A percentile compares a stretch with the other conserved stretches of the same genome.
phyloP scores from a whole-genome alignment of 2,329 filamentous ascomycete species.

The Aspergillus tanneri region DNA sequence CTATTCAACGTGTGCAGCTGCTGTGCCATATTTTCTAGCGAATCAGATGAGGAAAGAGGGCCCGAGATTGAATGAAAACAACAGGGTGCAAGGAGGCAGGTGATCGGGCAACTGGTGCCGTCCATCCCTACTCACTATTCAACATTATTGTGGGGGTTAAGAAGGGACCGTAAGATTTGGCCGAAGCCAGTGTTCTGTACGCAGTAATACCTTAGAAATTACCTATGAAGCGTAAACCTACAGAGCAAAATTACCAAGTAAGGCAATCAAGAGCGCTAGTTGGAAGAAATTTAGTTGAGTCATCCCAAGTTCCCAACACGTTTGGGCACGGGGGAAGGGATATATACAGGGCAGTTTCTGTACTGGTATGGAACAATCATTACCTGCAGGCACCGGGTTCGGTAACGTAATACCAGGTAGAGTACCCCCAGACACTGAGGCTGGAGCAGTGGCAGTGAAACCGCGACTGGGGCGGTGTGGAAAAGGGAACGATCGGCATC shows the following conservation, averaged over 20 bases:
- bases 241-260: too few species aligned
- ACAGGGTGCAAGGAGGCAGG: background rate
- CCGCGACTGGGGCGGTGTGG: conserved; percentile 28
- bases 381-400: background rate
- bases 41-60: background rate
- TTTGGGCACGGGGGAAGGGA: too few species aligned
- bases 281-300: too few species aligned
- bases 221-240: too few species aligned
- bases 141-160: conserved; percentile 11
- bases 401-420: background rate
- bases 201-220: too few species aligned
- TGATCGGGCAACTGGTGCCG: conserved; percentile 10
- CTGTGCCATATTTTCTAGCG: background rate
- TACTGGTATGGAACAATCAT: too few species aligned
- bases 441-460: conserved; percentile 34
- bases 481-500: conserved; percentile 24
- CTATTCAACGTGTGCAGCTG: too few species aligned
- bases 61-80: background rate
- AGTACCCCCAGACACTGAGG: conserved; percentile 19
- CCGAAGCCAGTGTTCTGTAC: too few species aligned
- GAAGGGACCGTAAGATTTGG: too few species aligned
- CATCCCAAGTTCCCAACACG: too few species aligned
- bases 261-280: too few species aligned
- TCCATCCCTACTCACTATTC: conserved; percentile 14
- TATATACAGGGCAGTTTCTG: too few species aligned